Base-by-base conservation (phyloP, 352 stramenopile species). In the Globisporangium paroecandrum region DNA sequence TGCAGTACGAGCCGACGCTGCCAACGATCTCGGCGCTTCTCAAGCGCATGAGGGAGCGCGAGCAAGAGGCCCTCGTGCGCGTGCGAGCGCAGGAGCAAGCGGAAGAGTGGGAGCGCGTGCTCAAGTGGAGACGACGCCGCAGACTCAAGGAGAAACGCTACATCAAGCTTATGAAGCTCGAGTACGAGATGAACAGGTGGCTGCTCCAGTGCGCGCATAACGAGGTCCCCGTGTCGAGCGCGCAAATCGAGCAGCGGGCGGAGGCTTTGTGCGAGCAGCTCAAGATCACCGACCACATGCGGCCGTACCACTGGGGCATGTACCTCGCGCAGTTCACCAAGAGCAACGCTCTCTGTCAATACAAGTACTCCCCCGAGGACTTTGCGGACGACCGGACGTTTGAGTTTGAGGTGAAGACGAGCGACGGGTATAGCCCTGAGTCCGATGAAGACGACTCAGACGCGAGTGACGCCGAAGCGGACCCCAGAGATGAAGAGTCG, bases 251-350 rank as follows among this genome's bases (percentile, higher is more conserved):
- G 71, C 75, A 75, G 32, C 75, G 77, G 59, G 78, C 77, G 4
- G 43, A 70, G 18, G 65, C 71, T 15, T 55, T 86, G 25, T 77
- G 75, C 3, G 70, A 79, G 61, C 70, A 87, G 69, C 62, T 79
- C 46, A 38, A 64, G 20, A 51, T 57, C n/a, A 4, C 36, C 25
- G 65, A 81, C 43, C 41, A 65, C 13, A 65, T 66, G 27, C 68
- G 73, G 63, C 70, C 84, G 71, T 73, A 68, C 25, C 89, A 85
- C 69, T 90, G 79, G 43, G 86, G 79, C 64, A 78, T 79, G 15
- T 90, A 78, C 77, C 77, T 87, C 68, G 74, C 69, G 43, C 78
- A 77, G 56, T 87, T 89, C 58, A 71, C 84, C 63, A 79, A 74
- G n/a, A 74, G 78, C 49, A 77, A 90, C 58, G 70, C 58, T 4